Evolutionary conservation across 2,329 filamentous ascomycete genomes (phyloP), one percentile per base, ranked within the genome.

Genomic region (Calonectria pteridis): DNA sequence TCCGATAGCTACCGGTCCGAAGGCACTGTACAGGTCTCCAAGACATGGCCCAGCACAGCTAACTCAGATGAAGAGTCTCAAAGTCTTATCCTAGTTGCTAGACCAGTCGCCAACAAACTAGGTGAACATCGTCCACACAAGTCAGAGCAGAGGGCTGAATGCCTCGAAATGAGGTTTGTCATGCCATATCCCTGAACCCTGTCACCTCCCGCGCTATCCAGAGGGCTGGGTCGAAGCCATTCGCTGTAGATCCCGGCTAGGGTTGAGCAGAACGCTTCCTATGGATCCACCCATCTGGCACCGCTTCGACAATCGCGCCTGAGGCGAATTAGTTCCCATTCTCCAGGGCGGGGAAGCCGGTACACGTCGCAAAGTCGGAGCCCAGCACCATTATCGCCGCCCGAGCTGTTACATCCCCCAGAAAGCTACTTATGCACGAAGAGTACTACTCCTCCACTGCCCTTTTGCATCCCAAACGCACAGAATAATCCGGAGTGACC

Each of bases 101-200:
- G 51, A 59, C 11, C 35, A n/a, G 55, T 59, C 26, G 26, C 35
- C 65, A 67, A 46, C 40, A 26, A 53, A 20, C 23, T 37, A 40
- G 28, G 55, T 58, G 23, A 20, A 65, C 40, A 65, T 59, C 23
- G 37, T 70, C 73, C 77, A 73, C 75, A 71, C 74, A 76, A 73
- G 68, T 43, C 43, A 43, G 49, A 37, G 49, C 55, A 58, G 64
- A 63, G 65, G 37, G 71, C 55, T 65, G 68, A 75, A 69, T 72
- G 72, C 23, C 13, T 31, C 65, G 72, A 76, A 71, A 80, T 79
- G 77, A 80, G 67, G 73, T 73, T 75, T 77, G 66, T 66, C 65
- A 50, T 62, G 73, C 58, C 63, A 50, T 67, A 76, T 73, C 74
- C 78, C 72, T 78, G 74, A 79, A 79, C 78, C 77, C 71, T 80